Evolutionary conservation across 2,329 filamentous ascomycete genomes (phyloP).

Genomic region (Hypocrella siamensis): DNA sequence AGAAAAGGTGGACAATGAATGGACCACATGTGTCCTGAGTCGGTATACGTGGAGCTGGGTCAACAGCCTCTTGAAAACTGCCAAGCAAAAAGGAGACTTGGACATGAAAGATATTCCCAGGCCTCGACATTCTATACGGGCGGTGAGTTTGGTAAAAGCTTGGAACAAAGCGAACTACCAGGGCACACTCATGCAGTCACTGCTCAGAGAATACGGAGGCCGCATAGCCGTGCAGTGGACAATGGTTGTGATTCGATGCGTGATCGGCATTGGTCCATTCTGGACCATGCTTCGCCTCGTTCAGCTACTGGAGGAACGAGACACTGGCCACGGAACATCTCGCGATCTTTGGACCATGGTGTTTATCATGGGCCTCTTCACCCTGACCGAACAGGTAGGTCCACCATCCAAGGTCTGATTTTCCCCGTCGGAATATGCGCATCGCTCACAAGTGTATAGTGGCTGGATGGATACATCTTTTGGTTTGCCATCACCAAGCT

Average conservation of each 20-base stretch:
- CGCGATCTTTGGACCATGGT: conserved; percentile 53
- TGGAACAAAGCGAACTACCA: conserved; percentile 33
- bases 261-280: conserved; percentile 56
- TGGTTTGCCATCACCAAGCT: conserved; percentile 52
- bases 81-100: conserved; percentile 41
- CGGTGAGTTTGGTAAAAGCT: conserved; percentile 30
- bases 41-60: conserved; percentile 55
- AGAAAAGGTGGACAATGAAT: conserved; percentile 45
- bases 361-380: conserved; percentile 42
- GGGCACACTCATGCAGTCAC: conserved; percentile 40
- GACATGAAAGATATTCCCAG: conserved; percentile 47
- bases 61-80: conserved; percentile 33
- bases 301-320: conserved; percentile 42
- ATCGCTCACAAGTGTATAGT: conserved; percentile 14
- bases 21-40: conserved; percentile 42
- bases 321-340: conserved; percentile 26
- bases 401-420: background rate
- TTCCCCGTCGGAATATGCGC: background rate
- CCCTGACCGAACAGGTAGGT: conserved; percentile 33
- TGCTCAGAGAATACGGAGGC: conserved; percentile 41
- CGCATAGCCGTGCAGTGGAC: conserved; percentile 42
- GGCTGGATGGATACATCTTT: conserved; percentile 48
- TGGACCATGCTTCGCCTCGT: conserved; percentile 53
- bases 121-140: conserved; percentile 38
- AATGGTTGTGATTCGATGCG: conserved; percentile 35